Conservation (phyloP, 257 asterid species). For the Scutellaria minor region DNA sequence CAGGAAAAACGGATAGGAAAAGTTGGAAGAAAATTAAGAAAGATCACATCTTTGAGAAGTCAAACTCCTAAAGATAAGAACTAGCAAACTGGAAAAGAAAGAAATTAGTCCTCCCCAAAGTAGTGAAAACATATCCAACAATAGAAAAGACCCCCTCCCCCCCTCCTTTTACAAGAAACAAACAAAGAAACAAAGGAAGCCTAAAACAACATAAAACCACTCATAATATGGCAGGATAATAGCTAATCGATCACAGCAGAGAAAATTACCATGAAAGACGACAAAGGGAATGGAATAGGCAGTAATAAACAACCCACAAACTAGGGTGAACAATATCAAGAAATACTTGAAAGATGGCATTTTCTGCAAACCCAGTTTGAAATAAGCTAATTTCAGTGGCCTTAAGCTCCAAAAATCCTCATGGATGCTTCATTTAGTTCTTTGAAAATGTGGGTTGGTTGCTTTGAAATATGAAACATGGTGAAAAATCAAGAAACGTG, state of each 20-base stretch:
- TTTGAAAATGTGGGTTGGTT: slow-evolving; percentile 19
- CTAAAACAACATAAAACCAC: slow-evolving; percentile 15
- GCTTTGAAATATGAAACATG: slow-evolving; percentile 29
- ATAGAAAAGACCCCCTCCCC: not conserved
- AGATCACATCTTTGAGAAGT: slow-evolving; percentile 12
- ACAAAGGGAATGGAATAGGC: slow-evolving; percentile 67
- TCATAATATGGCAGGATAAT: not conserved
- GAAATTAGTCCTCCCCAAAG: slow-evolving; percentile 13
- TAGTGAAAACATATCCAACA: not conserved
- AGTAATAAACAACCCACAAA: slow-evolving; percentile 38
- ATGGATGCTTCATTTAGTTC: slow-evolving; percentile 14
- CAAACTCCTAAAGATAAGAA: slow-evolving; percentile 12
- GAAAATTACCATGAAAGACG: slow-evolving; percentile 76
- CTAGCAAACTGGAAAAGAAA: slow-evolving; percentile 6
- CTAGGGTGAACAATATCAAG: slow-evolving; percentile 18
- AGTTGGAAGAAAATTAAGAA: not conserved
- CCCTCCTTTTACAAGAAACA: too few relatives aligned
- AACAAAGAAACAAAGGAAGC: not conserved
- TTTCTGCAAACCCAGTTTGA: slow-evolving; percentile 17
- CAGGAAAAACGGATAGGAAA: not conserved
- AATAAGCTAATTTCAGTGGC: slow-evolving; percentile 28
- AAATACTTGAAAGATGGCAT: slow-evolving; percentile 41
- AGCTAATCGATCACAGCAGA: slow-evolving; percentile 6
- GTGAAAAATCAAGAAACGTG: slow-evolving; percentile 6
- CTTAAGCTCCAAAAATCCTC: not conserved